Base-by-base conservation (phyloP, 2,329 filamentous ascomycete genomes). In the Dothistroma septosporum region DNA sequence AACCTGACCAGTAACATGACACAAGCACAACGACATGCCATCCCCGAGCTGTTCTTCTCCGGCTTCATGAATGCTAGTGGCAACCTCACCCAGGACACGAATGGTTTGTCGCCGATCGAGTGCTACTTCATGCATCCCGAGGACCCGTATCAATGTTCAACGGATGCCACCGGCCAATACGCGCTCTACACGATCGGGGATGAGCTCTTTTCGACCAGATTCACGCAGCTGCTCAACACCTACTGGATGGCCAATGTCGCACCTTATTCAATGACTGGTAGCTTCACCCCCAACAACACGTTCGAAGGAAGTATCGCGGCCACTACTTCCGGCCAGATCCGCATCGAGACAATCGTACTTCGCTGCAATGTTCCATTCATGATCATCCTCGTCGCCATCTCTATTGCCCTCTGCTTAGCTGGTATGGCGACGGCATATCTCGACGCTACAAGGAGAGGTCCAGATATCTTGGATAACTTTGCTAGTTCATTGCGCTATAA, bases 161-260 rank as follows among this genome's bases (percentile, higher is more conserved):
- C 50, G 19, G 53, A 56, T 22, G 10, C 48, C 12, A 32, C 28
- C 19, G 44, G 22, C n/a, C 57, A 55, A 2, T 55, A 59, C 22
- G 4, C 61, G 10, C 33, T 61, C 11, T 35, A 58, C 24, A 12
- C 22, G 11, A 57, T 65, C 21, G 61, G 63, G 9, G 52, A 58
- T 16, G 53, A 57, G 11, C 58, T 62, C 7, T 61, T 65, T 58
- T 65, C 65, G 9, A 37, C 53, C 2, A 59, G 65, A 8, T 37
- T 65, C 9, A 61, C 61, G 7, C 65, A 67, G 55, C 58, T 67
- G 12, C 19, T 67, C 3, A 67, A 67, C 57, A 67, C 65, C 9
- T 64, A 62, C 54, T 67, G 65, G 65, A 50, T 64, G n/a, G 37
- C 31, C 28, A 61, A 55, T 19, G 48, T 58, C 9, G 61, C 55